These are phyloP conservation scores for Choanephora cucurbitarum DNA, from an alignment of 371 early-diverging fungal species.

Conservation along the genomic window DNA sequence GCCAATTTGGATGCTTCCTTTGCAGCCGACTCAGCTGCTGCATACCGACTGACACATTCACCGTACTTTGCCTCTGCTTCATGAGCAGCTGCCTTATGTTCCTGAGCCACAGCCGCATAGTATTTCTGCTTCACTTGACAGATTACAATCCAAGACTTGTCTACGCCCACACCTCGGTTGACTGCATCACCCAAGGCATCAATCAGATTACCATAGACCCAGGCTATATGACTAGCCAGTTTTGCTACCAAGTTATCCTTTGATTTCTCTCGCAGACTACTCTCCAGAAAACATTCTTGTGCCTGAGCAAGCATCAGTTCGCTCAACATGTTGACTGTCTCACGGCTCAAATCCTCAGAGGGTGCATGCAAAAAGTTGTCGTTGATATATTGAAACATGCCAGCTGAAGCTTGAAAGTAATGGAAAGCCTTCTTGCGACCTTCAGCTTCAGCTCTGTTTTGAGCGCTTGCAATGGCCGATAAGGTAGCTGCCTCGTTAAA, in stretches of 20 bases:
- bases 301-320: constrained; percentile 93
- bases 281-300: constrained; percentile 92
- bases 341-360: constrained; percentile 86
- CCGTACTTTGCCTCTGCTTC: constrained; percentile 85
- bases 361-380: constrained; percentile 97
- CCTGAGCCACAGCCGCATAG: constrained; percentile 82
- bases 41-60: constrained; percentile 77
- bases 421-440: constrained; percentile 83
- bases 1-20: constrained; percentile 85
- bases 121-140: constrained; percentile 86
- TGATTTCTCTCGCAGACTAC: constrained; percentile 83
- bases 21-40: constrained; percentile 75
- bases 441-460: constrained; percentile 73
- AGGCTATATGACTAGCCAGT: constrained; percentile 85
- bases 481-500: constrained; percentile 90
- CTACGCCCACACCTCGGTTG: constrained; percentile 53
- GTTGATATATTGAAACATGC: constrained; percentile 91
- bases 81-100: constrained; percentile 77
- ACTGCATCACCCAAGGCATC: constrained; percentile 69
- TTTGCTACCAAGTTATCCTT: constrained; percentile 83
- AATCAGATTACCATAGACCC: constrained; percentile 69
- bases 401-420: constrained; percentile 92
- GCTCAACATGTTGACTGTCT: constrained; percentile 81
- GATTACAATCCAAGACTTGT: constrained; percentile 66
- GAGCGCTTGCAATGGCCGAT: constrained; percentile 69